phyloP scores from a whole-genome alignment of 768 basidiomycete species.

The Cyathus striatus region DNA sequence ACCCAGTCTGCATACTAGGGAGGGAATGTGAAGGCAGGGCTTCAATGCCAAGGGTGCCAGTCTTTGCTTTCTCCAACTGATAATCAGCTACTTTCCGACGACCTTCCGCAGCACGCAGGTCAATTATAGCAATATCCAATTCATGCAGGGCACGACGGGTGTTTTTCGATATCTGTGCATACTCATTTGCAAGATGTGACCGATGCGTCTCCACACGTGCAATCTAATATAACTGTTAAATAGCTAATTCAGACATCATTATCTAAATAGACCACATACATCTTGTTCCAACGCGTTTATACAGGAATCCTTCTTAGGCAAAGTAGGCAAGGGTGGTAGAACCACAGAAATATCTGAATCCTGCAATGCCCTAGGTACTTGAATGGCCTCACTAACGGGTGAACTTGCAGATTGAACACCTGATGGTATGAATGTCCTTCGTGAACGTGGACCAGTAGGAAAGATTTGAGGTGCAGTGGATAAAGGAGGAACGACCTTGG shows the following conservation, averaged over 20 bases:
- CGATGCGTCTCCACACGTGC: slow-evolving; percentile 32
- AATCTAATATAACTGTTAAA: slow-evolving; percentile 14
- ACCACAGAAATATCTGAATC: not conserved
- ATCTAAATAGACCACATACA: slow-evolving; percentile 6
- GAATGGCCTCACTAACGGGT: not conserved
- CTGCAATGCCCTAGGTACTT: not conserved
- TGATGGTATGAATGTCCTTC: no score
- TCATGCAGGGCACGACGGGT: slow-evolving; percentile 54
- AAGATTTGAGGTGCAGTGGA: slow-evolving; percentile 11
- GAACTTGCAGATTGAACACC: slow-evolving; percentile 2
- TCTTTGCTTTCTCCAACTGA: slow-evolving; percentile 58
- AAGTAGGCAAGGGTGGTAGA: no score
- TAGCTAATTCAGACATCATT: slow-evolving; percentile 1
- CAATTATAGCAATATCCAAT: slow-evolving; percentile 53
- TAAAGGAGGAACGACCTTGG: slow-evolving; percentile 10
- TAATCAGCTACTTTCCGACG: slow-evolving; percentile 52
- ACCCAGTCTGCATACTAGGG: no score
- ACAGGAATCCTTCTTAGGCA: no score
- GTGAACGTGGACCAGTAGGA: slow-evolving; percentile 9
- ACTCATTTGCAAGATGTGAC: slow-evolving; percentile 31
- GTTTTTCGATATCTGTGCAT: slow-evolving; percentile 30
- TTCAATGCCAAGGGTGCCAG: slow-evolving; percentile 60
- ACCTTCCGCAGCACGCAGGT: slow-evolving; percentile 52
- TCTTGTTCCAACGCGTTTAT: slow-evolving; percentile 20
- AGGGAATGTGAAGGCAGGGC: slow-evolving; percentile 7